Base-by-base conservation (phyloP, 164 flowering plant genomes). In the Aristolochia californica region DNA sequence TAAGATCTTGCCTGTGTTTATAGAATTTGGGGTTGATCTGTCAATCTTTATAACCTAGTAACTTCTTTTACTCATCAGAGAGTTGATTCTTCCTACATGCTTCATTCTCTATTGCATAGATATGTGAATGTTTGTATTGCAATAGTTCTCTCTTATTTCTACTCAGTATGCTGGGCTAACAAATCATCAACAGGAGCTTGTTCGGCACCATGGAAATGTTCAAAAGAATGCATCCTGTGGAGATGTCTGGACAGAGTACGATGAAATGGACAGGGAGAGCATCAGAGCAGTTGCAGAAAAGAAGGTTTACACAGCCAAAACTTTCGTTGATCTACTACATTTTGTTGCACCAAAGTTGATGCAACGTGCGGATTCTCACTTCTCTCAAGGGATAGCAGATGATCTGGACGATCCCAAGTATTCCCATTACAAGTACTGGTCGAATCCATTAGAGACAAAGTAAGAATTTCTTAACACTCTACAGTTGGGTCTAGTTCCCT, bases 311-410 rank as follows among this genome's bases (percentile, higher is more conserved):
- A 88, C 94, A 43, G 83, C 91, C 56, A 82, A 70, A 22, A 76
- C 80, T 13, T 24, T 82, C 24, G 45, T 78, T 63, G 94, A 88
- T 68, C 68, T 88, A 62, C 81, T 88, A 56, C 53, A 75, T 43
- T 84, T 73, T 72, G 84, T 88, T 70, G 96, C 96, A 44, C 96
- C 96, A 12, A 85, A 81, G 72, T 74, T 88, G 94, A 85, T 88
- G 94, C 72, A 74, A 17, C 88, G 96, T 45, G 94, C 91, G 43
- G 74, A 67, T 60, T 79, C 80, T 52, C 96, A 88, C 61, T 88
- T 81, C 63, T 88, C 96, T 13, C 75, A 84, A 70, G 96, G 96
- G 23, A 79, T 88, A 58, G 96, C 96, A 66, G 88, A 84, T 43
- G 59, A 88, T 75, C 76, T 85, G 74, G 87, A 85, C 62, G 93